A percentile compares a stretch with the other conserved stretches of the same genome.
Conservation (phyloP, 768 basidiomycete genomes). For the Infundibulicybe gibba region DNA sequence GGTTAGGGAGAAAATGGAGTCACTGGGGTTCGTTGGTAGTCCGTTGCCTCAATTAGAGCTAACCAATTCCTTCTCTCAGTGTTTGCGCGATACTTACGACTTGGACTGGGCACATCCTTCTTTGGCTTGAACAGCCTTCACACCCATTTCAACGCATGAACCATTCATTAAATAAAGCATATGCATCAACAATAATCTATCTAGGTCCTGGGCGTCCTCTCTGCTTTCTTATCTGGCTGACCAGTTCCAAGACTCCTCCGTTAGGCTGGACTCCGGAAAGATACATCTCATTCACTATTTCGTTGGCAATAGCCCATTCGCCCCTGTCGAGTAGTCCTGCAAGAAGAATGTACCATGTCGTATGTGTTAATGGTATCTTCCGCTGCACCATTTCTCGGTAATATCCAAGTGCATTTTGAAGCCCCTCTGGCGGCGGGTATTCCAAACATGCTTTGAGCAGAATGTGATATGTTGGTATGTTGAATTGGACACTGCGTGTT, state of each 20-base stretch:
- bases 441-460: slow-evolving; percentile 67
- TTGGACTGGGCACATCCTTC: slow-evolving; percentile 64
- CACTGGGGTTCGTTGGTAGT: slow-evolving; percentile 65
- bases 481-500: slow-evolving; percentile 47
- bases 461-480: slow-evolving; percentile 71
- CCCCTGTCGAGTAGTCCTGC: slow-evolving; percentile 54
- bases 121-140: slow-evolving; percentile 41
- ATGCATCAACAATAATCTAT: not conserved
- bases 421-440: slow-evolving; percentile 43
- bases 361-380: slow-evolving; percentile 44
- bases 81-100: slow-evolving; percentile 64
- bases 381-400: slow-evolving; percentile 57
- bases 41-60: slow-evolving; percentile 3
- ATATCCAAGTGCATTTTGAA: slow-evolving; percentile 52
- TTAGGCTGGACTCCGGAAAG: slow-evolving; percentile 39
- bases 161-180: too few species aligned
- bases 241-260: slow-evolving; percentile 42
- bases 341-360: slow-evolving; percentile 79
- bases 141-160: not conserved
- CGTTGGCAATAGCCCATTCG: slow-evolving; percentile 59
- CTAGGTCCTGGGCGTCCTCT: not conserved
- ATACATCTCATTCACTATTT: slow-evolving; percentile 60
- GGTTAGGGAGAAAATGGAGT: slow-evolving; percentile 82
- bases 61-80: slow-evolving; percentile 36
- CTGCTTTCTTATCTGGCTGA: slow-evolving; percentile 42